A percentile compares a stretch with the other conserved stretches of the same genome.
phyloP scores from a whole-genome alignment of 192 early-diverging fungal genomes.

The Ambispora gerdemannii region DNA sequence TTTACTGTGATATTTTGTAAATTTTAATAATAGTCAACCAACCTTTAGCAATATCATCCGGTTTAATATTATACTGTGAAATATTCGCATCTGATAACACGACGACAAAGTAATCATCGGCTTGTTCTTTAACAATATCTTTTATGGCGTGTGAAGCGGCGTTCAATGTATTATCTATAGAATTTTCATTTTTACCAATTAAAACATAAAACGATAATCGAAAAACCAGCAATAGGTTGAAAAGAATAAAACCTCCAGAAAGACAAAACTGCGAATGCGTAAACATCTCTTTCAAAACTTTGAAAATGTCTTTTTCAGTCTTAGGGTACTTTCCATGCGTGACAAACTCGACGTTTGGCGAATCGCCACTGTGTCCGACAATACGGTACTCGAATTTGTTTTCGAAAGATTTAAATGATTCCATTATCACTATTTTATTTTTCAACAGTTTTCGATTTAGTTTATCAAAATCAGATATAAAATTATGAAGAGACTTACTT shows the following conservation, averaged over 20 bases:
- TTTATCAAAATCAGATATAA: neutral
- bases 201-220: neutral
- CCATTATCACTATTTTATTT: slow-evolving; percentile 58
- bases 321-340: slow-evolving; percentile 66
- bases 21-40: slow-evolving; percentile 27
- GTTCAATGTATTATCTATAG: slow-evolving; percentile 66
- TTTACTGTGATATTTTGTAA: neutral
- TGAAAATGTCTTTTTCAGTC: slow-evolving; percentile 72
- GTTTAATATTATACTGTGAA: slow-evolving; percentile 73
- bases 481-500: slow-evolving; percentile 34
- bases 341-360: slow-evolving; percentile 71
- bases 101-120: slow-evolving; percentile 77
- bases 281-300: slow-evolving; percentile 67
- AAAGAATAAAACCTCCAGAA: slow-evolving; percentile 62
- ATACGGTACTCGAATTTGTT: slow-evolving; percentile 78
- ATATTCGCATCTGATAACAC: slow-evolving; percentile 81
- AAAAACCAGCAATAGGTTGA: neutral
- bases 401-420: slow-evolving; percentile 70
- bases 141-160: slow-evolving; percentile 64
- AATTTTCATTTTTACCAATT: neutral
- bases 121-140: slow-evolving; percentile 67
- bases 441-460: neutral
- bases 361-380: slow-evolving; percentile 75
- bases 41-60: slow-evolving; percentile 61
- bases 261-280: slow-evolving; percentile 80